A percentile compares a stretch with the other conserved stretches of the same genome.
phyloP scores from a whole-genome alignment of 129 eudicot genomes.

The Pseudognaphalium luteoalbum region DNA sequence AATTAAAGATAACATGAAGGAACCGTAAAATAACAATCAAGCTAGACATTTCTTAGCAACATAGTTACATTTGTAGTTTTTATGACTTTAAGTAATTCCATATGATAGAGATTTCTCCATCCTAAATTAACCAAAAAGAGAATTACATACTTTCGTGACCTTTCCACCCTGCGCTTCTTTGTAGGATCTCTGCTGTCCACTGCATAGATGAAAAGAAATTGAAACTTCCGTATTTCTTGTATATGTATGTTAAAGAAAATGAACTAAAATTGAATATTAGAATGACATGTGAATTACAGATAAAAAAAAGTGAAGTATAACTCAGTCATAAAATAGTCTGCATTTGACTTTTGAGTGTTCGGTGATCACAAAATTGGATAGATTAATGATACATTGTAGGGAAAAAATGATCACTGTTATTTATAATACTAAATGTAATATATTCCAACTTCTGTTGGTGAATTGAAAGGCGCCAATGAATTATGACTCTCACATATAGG shows the following conservation, averaged over 20 bases:
- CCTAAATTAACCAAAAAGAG: slow-evolving; percentile 19
- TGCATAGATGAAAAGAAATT: slow-evolving; percentile 26
- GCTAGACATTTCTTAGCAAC: slow-evolving; percentile 5
- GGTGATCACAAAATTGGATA: neutral
- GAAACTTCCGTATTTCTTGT: slow-evolving; percentile 2
- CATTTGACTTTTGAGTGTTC: slow-evolving; percentile 4
- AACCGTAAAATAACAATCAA: neutral
- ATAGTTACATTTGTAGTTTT: neutral
- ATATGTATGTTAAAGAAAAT: slow-evolving; percentile 1
- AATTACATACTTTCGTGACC: slow-evolving; percentile 71
- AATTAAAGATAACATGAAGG: neutral
- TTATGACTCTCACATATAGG: neutral
- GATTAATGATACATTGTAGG: neutral
- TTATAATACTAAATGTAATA: neutral
- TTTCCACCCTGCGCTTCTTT: slow-evolving; percentile 80
- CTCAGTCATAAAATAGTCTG: neutral
- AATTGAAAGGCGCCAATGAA: slow-evolving; percentile 7
- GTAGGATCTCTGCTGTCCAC: slow-evolving; percentile 79
- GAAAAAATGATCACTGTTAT: neutral
- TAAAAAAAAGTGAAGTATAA: neutral
- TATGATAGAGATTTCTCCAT: neutral
- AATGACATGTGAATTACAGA: neutral
- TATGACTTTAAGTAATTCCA: neutral
- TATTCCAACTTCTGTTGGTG: neutral
- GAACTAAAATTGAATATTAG: neutral